A percentile compares a stretch with the other conserved stretches of the same genome.
phyloP scores from a whole-genome alignment of 768 basidiomycete species.

The Leccinum olivaceopallidum region DNA sequence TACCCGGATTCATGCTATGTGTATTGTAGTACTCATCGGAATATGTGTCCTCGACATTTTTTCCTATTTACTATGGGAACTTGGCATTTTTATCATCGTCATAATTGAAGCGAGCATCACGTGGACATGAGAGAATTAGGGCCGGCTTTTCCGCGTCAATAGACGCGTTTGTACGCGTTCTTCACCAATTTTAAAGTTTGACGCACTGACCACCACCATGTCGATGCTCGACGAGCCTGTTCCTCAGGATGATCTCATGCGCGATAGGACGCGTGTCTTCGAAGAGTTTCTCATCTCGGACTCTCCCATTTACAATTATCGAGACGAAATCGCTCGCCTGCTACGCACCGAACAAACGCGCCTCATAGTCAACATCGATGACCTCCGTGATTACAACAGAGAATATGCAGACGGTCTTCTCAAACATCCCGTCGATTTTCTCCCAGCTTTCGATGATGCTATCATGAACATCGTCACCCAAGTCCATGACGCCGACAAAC shows the following conservation, averaged over 20 bases:
- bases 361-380: conserved; percentile 94
- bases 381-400: conserved; percentile 90
- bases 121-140: conserved; percentile 27
- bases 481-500: conserved; percentile 76
- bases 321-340: conserved; percentile 81
- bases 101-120: background rate
- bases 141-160: conserved; percentile 34
- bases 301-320: conserved; percentile 73
- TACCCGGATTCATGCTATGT: conserved; percentile 9
- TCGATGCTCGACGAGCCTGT: conserved; percentile 53
- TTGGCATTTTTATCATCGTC: background rate
- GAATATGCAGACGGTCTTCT: conserved; percentile 87
- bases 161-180: conserved; percentile 15
- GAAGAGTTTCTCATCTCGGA: conserved; percentile 81
- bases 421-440: conserved; percentile 82
- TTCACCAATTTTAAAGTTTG: background rate
- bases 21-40: conserved; percentile 9
- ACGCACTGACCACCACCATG: conserved; percentile 25
- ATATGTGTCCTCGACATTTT: conserved; percentile 2
- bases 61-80: background rate
- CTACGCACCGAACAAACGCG: conserved; percentile 81
- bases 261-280: conserved; percentile 76
- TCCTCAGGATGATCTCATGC: conserved; percentile 68
- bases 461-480: conserved; percentile 71
- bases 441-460: conserved; percentile 89